These are phyloP conservation scores for Solanum verrucosum DNA, from an alignment of 257 asterid genomes.

Conservation along the genomic window DNA sequence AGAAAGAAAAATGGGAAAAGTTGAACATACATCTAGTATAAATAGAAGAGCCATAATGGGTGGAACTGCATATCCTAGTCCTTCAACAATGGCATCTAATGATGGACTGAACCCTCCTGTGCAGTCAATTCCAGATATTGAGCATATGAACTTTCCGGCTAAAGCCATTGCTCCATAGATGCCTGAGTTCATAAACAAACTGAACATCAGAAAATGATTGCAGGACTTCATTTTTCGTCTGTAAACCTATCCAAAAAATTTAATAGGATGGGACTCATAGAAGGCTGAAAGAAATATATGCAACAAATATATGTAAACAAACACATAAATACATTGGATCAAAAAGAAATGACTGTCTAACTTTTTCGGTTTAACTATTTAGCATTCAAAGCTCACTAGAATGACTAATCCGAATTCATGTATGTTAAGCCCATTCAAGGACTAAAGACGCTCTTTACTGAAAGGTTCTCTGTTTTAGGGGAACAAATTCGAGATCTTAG, in stretches of 20 bases:
- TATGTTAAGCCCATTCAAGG: not conserved
- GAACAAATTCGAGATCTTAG: not conserved
- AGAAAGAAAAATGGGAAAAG: not conserved
- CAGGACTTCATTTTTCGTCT: not conserved
- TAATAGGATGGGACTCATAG: not conserved
- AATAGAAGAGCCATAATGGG: conserved; percentile 95
- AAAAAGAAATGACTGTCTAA: not conserved
- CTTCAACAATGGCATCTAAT: conserved; percentile 72
- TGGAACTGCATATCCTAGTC: conserved; percentile 94
- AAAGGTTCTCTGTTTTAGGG: not conserved
- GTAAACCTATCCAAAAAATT: not conserved
- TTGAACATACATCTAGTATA: conserved; percentile 65
- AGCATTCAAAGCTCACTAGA: not conserved
- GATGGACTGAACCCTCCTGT: conserved; percentile 77
- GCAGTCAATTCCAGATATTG: conserved; percentile 73
- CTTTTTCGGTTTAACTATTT: not conserved
- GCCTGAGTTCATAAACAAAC: conserved; percentile 35
- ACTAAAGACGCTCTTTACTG: not conserved
- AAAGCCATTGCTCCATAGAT: conserved; percentile 91
- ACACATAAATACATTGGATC: not conserved
- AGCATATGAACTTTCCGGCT: conserved; percentile 90
- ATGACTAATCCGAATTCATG: not conserved
- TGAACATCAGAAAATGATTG: not conserved
- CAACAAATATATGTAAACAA: not conserved
- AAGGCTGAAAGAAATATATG: not conserved